Conservation (phyloP, 306 rosid species). For the Fagus crenata region DNA sequence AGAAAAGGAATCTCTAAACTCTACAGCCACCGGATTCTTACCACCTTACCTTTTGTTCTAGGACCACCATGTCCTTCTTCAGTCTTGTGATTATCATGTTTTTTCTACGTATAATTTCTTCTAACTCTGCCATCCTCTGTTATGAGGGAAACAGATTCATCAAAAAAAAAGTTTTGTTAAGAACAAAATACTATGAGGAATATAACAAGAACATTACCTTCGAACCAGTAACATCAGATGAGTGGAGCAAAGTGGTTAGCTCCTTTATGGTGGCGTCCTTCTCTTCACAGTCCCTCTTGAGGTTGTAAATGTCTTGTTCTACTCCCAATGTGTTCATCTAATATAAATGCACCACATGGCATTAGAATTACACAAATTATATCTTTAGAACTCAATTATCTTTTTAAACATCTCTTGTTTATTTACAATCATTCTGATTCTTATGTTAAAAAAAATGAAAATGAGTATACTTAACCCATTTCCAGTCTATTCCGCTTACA, state of each 20-base stretch:
- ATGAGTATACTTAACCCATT: background rate
- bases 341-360: slow-evolving; percentile 8
- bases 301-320: slow-evolving; percentile 66
- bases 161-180: background rate
- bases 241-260: slow-evolving; percentile 52
- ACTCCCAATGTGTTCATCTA: slow-evolving; percentile 62
- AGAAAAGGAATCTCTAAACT: background rate
- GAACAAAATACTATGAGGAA: slow-evolving; percentile 21
- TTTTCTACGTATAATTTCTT: slow-evolving; percentile 74
- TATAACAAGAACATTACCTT: slow-evolving; percentile 42
- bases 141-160: slow-evolving; percentile 10
- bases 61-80: slow-evolving; percentile 74
- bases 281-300: slow-evolving; percentile 72
- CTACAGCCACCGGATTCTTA: background rate
- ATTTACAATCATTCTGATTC: too few relatives aligned
- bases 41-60: slow-evolving; percentile 69
- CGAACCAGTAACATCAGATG: slow-evolving; percentile 50
- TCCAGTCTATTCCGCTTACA: background rate
- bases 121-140: slow-evolving; percentile 74
- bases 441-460: background rate
- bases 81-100: slow-evolving; percentile 61
- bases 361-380: background rate
- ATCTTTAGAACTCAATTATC: background rate
- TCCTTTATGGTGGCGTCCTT: slow-evolving; percentile 70
- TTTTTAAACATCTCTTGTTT: background rate